Base-by-base conservation (phyloP, 495 filamentous ascomycete genomes). In the Aspergillus conjunctus region DNA sequence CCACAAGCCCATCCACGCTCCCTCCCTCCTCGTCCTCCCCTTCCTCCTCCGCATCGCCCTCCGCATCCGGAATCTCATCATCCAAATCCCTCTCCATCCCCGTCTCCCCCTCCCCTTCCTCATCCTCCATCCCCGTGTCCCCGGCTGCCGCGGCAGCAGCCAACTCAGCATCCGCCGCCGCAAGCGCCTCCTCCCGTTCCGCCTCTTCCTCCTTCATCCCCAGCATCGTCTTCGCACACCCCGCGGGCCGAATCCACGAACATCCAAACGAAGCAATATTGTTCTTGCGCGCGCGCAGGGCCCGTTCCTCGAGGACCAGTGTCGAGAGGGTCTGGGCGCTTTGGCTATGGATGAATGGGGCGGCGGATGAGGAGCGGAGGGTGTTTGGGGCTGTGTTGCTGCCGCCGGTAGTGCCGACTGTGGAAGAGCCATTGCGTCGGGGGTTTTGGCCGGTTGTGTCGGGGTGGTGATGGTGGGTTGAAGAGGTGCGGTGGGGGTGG, bases 181-280 rank as follows among this genome's bases (percentile, higher is more conserved):
- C 86, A 50, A 88, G 81, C n/a, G 90, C 86, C 70, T 95, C 91
- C 65, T 90, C 87, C 41, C 86, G 80, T 77, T 95, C 91, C 18
- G 88, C 84, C 26, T 86, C 80, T 79, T 93, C 91, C 67, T 92
- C 91, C 58, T 84, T 85, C 71, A 90, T 79, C 56, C 89, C 88
- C 61, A 89, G 83, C 64, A 91, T 80, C 10, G 91, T 92, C 76
- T 92, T 93, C 20, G 80, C 59, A 41, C 91, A 81, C 9, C 91
- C 91, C 0, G 88, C 88, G 10, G 91, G 91, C 53, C 83, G 85
- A 63, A 95, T 86, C 91, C 91, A 95, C 30, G 83, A 83, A 64
- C 79, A 83, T 53, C 91, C 91, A 65, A 91, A 91, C 59, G 85
- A 87, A 18, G 85, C 81, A 41, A 93, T 88, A 65, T 89, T 88